phyloP scores from a whole-genome alignment of 2,329 filamentous ascomycete genomes.

The Diaporthe velutina region DNA sequence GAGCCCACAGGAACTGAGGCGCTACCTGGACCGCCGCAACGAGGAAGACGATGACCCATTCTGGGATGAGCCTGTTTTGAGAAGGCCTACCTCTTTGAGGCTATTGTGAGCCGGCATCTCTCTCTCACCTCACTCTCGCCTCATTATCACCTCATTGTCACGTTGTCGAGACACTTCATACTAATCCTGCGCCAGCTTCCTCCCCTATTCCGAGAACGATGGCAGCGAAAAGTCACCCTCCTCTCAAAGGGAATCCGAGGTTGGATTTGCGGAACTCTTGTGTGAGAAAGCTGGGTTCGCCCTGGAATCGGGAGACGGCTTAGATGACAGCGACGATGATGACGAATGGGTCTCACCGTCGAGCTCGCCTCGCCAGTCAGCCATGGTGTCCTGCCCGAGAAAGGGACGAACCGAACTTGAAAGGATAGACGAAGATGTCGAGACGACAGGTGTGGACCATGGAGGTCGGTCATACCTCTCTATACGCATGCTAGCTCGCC shows the following conservation, averaged over 20 bases:
- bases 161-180: neutral
- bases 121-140: no score
- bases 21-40: constrained; percentile 24
- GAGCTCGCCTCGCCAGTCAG: constrained; percentile 25
- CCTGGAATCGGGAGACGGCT: neutral
- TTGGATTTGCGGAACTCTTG: constrained; percentile 26
- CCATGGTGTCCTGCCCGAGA: constrained; percentile 21
- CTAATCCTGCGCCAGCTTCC: constrained; percentile 22
- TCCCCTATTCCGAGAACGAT: constrained; percentile 13
- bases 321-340: constrained; percentile 17
- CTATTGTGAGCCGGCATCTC: constrained; percentile 35
- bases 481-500: neutral
- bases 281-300: constrained; percentile 29
- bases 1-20: constrained; percentile 20
- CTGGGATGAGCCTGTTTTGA: constrained; percentile 15
- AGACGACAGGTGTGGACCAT: neutral
- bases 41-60: constrained; percentile 26
- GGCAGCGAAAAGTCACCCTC: neutral
- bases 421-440: constrained; percentile 7
- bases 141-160: neutral
- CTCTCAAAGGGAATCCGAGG: neutral
- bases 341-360: constrained; percentile 33
- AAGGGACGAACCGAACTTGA: neutral
- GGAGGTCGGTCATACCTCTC: neutral
- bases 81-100: constrained; percentile 28